A percentile compares a stretch with the other conserved stretches of the same genome.
phyloP scores from a whole-genome alignment of 2,329 filamentous ascomycete species.

The Metarhizium brunneum region DNA sequence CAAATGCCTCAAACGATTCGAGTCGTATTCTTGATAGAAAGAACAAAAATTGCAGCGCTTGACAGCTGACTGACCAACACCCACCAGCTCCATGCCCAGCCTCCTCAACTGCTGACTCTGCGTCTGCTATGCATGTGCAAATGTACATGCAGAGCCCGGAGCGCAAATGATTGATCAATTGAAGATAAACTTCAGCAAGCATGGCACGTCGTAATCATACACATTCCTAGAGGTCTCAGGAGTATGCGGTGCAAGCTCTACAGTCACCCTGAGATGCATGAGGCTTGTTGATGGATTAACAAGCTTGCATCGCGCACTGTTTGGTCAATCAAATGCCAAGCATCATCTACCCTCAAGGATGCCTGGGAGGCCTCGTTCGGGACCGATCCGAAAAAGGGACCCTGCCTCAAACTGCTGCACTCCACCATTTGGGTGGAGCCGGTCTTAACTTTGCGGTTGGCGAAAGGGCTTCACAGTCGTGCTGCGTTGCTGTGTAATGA shows the following conservation, averaged over 20 bases:
- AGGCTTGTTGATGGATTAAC: neutral
- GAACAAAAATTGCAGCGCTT: neutral
- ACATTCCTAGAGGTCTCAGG: neutral
- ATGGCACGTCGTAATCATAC: neutral
- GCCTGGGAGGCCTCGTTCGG: slow-evolving; percentile 7
- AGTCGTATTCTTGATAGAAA: neutral
- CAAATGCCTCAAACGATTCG: neutral
- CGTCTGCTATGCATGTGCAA: neutral
- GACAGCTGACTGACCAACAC: neutral
- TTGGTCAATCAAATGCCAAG: neutral
- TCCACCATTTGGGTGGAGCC: neutral
- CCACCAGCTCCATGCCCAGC: neutral
- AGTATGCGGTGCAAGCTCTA: neutral
- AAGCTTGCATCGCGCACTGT: neutral
- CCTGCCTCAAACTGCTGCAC: neutral
- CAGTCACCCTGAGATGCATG: neutral
- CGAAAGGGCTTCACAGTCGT: neutral
- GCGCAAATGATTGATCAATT: neutral
- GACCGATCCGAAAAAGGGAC: slow-evolving; percentile 6
- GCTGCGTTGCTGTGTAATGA: neutral
- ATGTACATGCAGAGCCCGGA: neutral
- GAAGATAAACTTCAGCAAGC: neutral
- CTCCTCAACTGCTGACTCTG: neutral
- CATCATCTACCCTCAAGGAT: neutral
- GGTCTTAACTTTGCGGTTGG: neutral